Base-by-base conservation (phyloP, 139 green algal genomes). In the Chlorella sp. region DNA sequence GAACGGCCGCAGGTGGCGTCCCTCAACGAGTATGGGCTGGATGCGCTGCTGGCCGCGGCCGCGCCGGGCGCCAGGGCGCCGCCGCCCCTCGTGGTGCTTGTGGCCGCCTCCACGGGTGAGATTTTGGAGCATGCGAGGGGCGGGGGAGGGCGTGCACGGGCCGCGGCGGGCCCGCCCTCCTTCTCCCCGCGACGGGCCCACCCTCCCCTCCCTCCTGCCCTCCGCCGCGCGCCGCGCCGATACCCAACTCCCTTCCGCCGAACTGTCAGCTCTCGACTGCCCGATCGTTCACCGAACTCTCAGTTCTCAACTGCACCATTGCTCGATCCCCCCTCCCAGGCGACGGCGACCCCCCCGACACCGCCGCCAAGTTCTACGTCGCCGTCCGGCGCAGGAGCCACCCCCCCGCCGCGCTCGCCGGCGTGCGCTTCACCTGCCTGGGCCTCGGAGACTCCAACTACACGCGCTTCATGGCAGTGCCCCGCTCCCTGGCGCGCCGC, bases 401-500 rank as follows among this genome's bases (percentile, higher is more conserved):
- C 1, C 8, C 63, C 4, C 43, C 38, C 5, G 35, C 33, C 8
- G 0, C 70, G 31, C 66, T 79, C 14, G 19, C 31, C 36, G 91
- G 90, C 36, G 74, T 99, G 3, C 67, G 84, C 14, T 98, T 92
- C 86, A 97, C 91, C 0, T 79, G 90, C 8, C 83, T 98, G 73
- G 95, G 95, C 8, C 80, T 99, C 43, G 95, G 95, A 3, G 95
- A 99, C 87, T 95, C 89, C 67, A 99, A 99, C 84, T 99, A 99
- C 84, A 98, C 95, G 15, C 85, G 87, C 50, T 99, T 93, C 87
- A 97, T 97, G 90, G 53, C 76, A 8, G 89, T 98, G 29, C 86
- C 94, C 0, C 86, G 94, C 3, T 66, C 77, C 7, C 85, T 98
- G 29, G 82, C 84, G 15, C 83, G 46, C 48, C 81, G 78, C 6